Conservation (phyloP, 192 early-diverging fungal genomes). For the Coemansia umbellata region DNA sequence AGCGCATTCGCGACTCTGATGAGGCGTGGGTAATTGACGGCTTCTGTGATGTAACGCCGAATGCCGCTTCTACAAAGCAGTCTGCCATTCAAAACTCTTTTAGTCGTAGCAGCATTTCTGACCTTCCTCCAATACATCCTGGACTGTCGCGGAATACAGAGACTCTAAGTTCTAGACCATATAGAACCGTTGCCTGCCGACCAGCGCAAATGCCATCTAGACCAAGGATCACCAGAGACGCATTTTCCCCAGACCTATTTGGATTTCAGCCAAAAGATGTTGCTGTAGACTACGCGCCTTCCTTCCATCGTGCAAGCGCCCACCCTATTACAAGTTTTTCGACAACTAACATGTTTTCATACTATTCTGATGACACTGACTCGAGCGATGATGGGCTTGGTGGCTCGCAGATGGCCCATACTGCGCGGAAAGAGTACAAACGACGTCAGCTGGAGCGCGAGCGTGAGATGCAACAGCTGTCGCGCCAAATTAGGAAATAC, state of each 20-base stretch:
- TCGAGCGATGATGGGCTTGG: constrained; percentile 20
- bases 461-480: constrained; percentile 37
- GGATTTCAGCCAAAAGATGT: not conserved
- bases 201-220: constrained; percentile 3
- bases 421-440: constrained; percentile 4
- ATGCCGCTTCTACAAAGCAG: not conserved
- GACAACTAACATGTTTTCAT: constrained; percentile 13
- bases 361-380: constrained; percentile 17
- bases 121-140: constrained; percentile 30
- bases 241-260: not conserved
- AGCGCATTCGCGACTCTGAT: constrained; percentile 10
- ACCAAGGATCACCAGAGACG: not conserved
- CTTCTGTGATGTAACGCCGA: not conserved
- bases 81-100: not conserved
- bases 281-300: constrained; percentile 1
- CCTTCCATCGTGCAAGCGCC: not conserved
- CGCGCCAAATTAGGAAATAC: constrained; percentile 36
- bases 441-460: constrained; percentile 28
- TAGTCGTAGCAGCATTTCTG: constrained; percentile 4
- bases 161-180: not conserved
- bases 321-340: not conserved
- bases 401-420: not conserved
- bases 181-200: constrained; percentile 7
- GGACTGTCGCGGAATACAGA: constrained; percentile 10
- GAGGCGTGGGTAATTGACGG: constrained; percentile 9